Base-by-base conservation (phyloP, 1,284 basidiomycete species). In the Microbotryum scabiosae region DNA sequence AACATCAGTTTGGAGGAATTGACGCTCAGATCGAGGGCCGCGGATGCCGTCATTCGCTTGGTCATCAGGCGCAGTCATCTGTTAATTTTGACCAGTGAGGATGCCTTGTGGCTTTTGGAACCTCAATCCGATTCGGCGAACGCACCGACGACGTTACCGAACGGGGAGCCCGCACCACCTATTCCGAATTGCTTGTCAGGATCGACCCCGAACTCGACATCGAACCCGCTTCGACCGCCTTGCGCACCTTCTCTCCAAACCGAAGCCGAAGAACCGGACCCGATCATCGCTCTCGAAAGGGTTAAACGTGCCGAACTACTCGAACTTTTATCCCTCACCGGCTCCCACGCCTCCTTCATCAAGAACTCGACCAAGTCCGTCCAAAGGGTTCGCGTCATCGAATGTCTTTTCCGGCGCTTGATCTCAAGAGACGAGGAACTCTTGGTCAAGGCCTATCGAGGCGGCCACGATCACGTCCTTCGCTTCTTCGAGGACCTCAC, bases 381-480 rank as follows among this genome's bases (percentile, higher is more conserved):
- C 52, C 64, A 68, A 52, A 49, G 67, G 12, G 67, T 68, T 0
- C 45, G 67, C n/a, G 61, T 68, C 26, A 61, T 68, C 55, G 67
- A 68, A 54, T 68, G 67, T 44, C 36, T 68, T 21, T 66, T 68
- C 16, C 28, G 67, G 28, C 25, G 67, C 32, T 28, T 68, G 52
- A 64, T 68, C 36, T 53, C 57, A 16, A 23, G 60, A 14, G 67
- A 68, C 46, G 58, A 62, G 46, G 62, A 61, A 36, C 44, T 68
- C 36, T 45, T 68, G 3, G 64, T 68, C 36, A 61, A 61, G 41
- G 64, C 67, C n/a, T 68, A 68, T 51, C 54, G 67, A 36, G 56
- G 64, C 16, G 64, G 62, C 2, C 64, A 66, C 54, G 67, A 68
- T 26, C 67, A 68, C 23, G 65, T 67, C 49, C 51, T 67, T 0